Evolutionary conservation across 148 eudicot species (phyloP).

Genomic region (Spergularia marina): DNA sequence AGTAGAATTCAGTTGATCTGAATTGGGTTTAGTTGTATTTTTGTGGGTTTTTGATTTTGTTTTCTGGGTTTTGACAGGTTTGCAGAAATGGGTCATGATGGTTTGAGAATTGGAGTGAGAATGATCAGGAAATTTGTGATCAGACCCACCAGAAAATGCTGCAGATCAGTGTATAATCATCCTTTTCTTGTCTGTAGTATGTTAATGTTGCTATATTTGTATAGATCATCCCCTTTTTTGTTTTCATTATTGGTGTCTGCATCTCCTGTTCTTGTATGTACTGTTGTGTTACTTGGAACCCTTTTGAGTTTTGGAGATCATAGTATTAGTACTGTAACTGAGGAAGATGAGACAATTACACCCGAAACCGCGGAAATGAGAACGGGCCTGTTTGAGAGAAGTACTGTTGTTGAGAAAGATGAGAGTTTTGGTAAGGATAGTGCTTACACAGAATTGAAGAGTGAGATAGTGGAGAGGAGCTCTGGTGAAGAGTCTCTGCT

Average conservation of each 20-base stretch:
- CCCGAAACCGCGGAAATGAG: conserved; percentile 27
- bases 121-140: conserved; percentile 36
- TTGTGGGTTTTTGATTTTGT: conserved; percentile 4
- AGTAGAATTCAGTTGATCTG: conserved; percentile 16
- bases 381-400: conserved; percentile 25
- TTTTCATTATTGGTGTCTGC: conserved; percentile 58
- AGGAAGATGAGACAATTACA: conserved; percentile 34
- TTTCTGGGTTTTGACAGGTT: conserved; percentile 19
- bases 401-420: conserved; percentile 33
- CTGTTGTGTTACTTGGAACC: conserved; percentile 70
- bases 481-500: conserved; percentile 28
- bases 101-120: conserved; percentile 40
- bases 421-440: conserved; percentile 28
- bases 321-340: conserved; percentile 40
- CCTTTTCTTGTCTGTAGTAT: conserved; percentile 57
- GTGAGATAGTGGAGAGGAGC: conserved; percentile 32
- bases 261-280: conserved; percentile 70
- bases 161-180: conserved; percentile 51
- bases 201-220: conserved; percentile 41
- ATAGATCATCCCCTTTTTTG: conserved; percentile 57
- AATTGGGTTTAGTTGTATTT: not conserved
- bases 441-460: conserved; percentile 26
- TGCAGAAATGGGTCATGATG: conserved; percentile 34
- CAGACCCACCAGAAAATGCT: conserved; percentile 37
- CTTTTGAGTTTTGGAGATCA: conserved; percentile 72